Percentiles rank a stretch among this genome's conserved stretches.
Conservation (phyloP, 805 yeast species). For the Lipomyces starkeyi region DNA sequence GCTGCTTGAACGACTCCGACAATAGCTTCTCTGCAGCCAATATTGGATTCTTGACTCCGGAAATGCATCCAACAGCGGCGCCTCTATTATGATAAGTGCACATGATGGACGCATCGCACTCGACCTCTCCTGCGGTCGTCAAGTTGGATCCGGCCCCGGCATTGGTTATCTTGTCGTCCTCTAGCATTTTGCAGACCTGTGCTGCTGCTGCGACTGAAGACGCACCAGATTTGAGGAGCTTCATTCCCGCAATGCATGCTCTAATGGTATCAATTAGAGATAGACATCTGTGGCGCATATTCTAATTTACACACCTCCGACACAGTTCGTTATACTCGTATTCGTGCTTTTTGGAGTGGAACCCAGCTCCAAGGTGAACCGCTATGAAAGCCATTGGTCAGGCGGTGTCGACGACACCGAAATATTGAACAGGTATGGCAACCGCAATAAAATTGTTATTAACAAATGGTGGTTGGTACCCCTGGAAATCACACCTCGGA, state of each 20-base stretch:
- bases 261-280: constrained; percentile 13
- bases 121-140: constrained; percentile 45
- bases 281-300: background rate
- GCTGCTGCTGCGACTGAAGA: constrained; percentile 39
- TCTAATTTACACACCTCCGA: constrained; percentile 16
- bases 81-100: constrained; percentile 24
- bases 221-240: constrained; percentile 33
- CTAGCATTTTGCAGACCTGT: constrained; percentile 44
- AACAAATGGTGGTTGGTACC: too few species aligned
- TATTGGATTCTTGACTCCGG: constrained; percentile 44
- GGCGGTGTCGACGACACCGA: too few species aligned
- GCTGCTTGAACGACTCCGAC: constrained; percentile 28
- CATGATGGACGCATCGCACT: constrained; percentile 52
- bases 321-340: constrained; percentile 31
- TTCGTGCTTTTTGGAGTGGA: constrained; percentile 36
- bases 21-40: constrained; percentile 40
- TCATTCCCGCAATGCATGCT: constrained; percentile 39
- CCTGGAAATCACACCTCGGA: too few species aligned
- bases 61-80: constrained; percentile 47
- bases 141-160: constrained; percentile 52
- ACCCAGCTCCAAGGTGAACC: constrained; percentile 47
- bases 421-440: too few species aligned
- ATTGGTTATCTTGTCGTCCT: constrained; percentile 47
- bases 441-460: too few species aligned
- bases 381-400: constrained; percentile 37